Base-by-base conservation (phyloP, 2,329 filamentous ascomycete species). In the Colletotrichum abscissum region DNA sequence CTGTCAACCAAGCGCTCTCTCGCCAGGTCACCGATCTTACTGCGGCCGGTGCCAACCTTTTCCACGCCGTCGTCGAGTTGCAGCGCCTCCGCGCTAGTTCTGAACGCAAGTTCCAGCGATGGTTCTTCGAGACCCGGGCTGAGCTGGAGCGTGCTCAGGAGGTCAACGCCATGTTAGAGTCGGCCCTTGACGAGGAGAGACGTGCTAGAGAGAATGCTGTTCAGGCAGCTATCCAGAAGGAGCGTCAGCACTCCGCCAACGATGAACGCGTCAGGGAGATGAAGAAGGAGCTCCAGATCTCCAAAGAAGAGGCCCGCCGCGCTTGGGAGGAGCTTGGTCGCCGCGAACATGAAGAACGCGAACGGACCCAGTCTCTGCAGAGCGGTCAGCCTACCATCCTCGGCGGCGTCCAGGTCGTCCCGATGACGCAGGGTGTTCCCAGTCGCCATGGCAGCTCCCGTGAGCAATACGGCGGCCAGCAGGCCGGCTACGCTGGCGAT, bases 271-370 rank as follows among this genome's bases (percentile, higher is more conserved):
- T 97, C n/a, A 88, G 89, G 19, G 97, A 98, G 82, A 95, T 98
- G 93, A 93, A 93, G 78, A 94, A 97, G 75, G 97, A 99, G 83
- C 87, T 98, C 52, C 90, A 93, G 78, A 99, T 99, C 74, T 97
- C 95, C 52, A 98, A 98, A 80, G 96, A 98, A 77, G 97, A 99
- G 83, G 96, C 97, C 9, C 92, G 96, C 46, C 91, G 97, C 70
- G 97, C 97, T 1, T 99, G 97, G 97, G 97, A 99, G 84, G 97
- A 98, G 82, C 90, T 99, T 1, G 97, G 97, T 28, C 90, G 96
- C 64, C 91, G 95, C 64, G 97, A 98, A 82, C 95, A 98, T 80
- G 94, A 97, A 82, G 96, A 98, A 82, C 91, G 96, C 6, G 95
- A 98, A 75, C 90, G 94, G 58, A 97, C 94, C 1, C 88, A 91